phyloP scores from a whole-genome alignment of 495 filamentous ascomycete genomes.

The Xylaria palmicola region DNA sequence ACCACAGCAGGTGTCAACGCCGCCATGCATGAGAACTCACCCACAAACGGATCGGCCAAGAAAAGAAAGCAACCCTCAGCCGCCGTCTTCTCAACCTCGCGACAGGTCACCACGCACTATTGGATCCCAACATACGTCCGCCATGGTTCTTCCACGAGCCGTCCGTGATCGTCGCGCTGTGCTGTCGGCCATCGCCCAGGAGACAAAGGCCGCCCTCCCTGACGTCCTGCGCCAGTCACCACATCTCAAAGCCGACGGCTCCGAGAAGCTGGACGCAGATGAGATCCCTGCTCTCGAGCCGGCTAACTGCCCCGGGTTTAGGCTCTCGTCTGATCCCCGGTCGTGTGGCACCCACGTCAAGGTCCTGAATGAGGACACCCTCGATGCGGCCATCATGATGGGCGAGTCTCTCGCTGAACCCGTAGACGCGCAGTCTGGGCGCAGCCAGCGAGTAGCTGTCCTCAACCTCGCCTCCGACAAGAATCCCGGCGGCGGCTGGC shows the following conservation, averaged over 20 bases:
- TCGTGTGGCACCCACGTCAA: conserved; percentile 28
- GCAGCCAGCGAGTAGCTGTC: conserved; percentile 48
- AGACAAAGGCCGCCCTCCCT: conserved; percentile 23
- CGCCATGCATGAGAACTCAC: not conserved
- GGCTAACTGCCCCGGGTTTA: conserved; percentile 20
- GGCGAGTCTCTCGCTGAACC: not conserved
- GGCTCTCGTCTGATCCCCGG: conserved; percentile 12
- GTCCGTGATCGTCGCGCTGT: not conserved
- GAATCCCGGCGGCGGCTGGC: conserved; percentile 56
- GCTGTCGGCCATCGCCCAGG: conserved; percentile 18
- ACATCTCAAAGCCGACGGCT: conserved; percentile 14
- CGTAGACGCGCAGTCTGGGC: not conserved
- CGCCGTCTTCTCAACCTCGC: too few relatives aligned
- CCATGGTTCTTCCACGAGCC: not conserved
- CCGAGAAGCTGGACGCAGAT: conserved; percentile 11
- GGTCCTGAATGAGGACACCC: conserved; percentile 52
- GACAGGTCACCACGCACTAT: not conserved
- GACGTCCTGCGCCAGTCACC: conserved; percentile 20
- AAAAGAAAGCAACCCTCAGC: not conserved
- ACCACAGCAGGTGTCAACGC: too few relatives aligned
- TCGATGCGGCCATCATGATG: conserved; percentile 49
- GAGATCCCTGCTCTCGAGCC: conserved; percentile 18
- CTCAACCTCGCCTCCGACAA: conserved; percentile 61
- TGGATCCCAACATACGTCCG: not conserved
- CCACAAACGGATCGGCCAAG: too few relatives aligned